Base-by-base conservation (phyloP, 495 filamentous ascomycete genomes). In the Thermothielavioides terrestris region DNA sequence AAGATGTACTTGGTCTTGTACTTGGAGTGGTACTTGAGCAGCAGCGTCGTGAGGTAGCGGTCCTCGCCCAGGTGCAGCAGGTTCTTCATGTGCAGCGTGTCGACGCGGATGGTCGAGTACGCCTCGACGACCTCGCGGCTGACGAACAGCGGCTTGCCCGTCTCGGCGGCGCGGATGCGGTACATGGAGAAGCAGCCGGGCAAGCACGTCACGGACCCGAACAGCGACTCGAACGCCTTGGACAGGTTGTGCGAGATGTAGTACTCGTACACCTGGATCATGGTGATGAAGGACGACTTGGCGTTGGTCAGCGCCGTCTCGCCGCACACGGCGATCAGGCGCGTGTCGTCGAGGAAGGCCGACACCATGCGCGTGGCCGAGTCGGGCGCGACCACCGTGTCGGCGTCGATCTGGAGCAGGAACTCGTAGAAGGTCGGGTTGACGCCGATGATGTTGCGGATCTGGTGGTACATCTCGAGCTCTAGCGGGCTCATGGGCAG, bases 181-280 rank as follows among this genome's bases (percentile, higher is more conserved):
- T 95, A 99, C 92, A 99, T 99, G 54, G 81, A 88, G 75, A 97
- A 99, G 75, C 91, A 95, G 67, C 92, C 92, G 20, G 92, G 92
- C 49, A 99, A 73, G 78, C 92, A 99, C 37, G 92, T 99, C 52
- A 98, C 89, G 53, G 87, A 94, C 35, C 92, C 92, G 65, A 98
- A 98, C 55, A 98, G 77, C 68, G 84, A 90, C 66, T 98, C 92
- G 64, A 98, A 98, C n/a, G 92, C 94, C 70, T 98, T 98, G 60
- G 86, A 83, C 58, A 98, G 74, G 65, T 98, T 94, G 75, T 98
- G 92, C 46, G 94, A 97, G 53, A 98, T 98, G 71, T 90, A 98
- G 76, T 98, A 95, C 69, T 98, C 92, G 75, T 98, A 98, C 15
- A 98, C 92, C 68, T 98, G 92, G 53, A 99, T 97, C 90, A 97